Evolutionary conservation across 1,139 yeast genomes (phyloP).

Genomic region (Williopsis jadinii): DNA sequence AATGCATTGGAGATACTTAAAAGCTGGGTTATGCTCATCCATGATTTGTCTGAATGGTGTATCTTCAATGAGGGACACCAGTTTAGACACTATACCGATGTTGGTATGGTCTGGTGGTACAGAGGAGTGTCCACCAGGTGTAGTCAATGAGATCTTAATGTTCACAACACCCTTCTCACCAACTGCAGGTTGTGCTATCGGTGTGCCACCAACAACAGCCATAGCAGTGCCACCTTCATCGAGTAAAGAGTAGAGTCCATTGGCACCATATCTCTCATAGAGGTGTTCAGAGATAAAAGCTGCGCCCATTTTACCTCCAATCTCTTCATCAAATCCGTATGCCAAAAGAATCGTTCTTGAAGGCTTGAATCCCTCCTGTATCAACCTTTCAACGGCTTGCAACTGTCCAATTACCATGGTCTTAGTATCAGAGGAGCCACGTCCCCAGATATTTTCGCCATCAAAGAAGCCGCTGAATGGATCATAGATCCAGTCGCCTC

Average conservation of each 20-base stretch:
- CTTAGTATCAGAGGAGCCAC: constrained; percentile 63
- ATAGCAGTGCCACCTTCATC: constrained; percentile 45
- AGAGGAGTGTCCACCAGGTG: constrained; percentile 71
- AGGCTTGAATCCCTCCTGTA: constrained; percentile 42
- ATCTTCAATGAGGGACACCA: constrained; percentile 42
- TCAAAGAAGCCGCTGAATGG: constrained; percentile 67
- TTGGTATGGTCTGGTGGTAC: constrained; percentile 68
- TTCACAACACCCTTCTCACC: constrained; percentile 66
- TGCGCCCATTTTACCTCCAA: constrained; percentile 55
- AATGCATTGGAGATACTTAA: constrained; percentile 38
- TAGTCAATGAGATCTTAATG: constrained; percentile 37
- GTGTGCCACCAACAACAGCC: constrained; percentile 34
- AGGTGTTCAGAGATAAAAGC: constrained; percentile 35
- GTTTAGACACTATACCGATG: constrained; percentile 60
- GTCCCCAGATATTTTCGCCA: constrained; percentile 52
- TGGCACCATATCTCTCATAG: constrained; percentile 43
- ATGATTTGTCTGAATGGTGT: constrained; percentile 41
- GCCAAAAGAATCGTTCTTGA: constrained; percentile 50
- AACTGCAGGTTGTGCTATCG: constrained; percentile 51
- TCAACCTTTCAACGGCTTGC: constrained; percentile 49
- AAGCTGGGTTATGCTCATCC: constrained; percentile 42
- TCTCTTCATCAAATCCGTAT: constrained; percentile 72
- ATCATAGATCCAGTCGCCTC: constrained; percentile 53
- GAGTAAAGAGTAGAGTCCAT: constrained; percentile 49
- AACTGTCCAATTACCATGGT: constrained; percentile 46